Percentiles rank a stretch among this genome's conserved stretches.
Evolutionary conservation across 2,329 filamentous ascomycete genomes (phyloP).

Genomic region (Colletotrichum siamense): DNA sequence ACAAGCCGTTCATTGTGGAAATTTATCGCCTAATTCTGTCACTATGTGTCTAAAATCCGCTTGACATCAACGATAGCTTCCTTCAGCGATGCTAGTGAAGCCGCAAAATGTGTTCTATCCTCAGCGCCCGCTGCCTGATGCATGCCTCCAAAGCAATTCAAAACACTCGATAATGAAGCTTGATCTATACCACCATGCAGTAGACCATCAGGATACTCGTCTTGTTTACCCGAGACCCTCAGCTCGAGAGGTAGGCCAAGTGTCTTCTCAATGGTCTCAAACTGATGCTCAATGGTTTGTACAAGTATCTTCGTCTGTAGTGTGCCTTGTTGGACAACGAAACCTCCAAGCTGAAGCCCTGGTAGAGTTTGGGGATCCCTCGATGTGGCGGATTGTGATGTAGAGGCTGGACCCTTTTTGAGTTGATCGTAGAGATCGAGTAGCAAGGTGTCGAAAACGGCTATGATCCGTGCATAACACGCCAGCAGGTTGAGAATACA

Average conservation of each 20-base stretch:
- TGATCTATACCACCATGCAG: not conserved
- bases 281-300: not conserved
- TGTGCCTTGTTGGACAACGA: not conserved
- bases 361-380: not conserved
- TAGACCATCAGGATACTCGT: not conserved
- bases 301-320: not conserved
- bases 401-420: not conserved
- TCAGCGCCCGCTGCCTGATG: not conserved
- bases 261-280: not conserved
- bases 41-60: not conserved
- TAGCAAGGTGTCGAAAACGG: not conserved
- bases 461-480: not conserved
- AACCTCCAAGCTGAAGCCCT: not conserved
- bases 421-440: not conserved
- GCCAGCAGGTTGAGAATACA: not conserved
- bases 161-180: not conserved
- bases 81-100: not conserved
- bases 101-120: not conserved
- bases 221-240: not conserved
- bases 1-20: not conserved
- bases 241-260: not conserved
- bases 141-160: not conserved
- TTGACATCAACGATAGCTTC: not conserved
- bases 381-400: not conserved
- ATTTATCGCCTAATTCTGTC: not conserved